Conservation (phyloP, 345 rosid genomes). For the Eucalyptus erythrocorys region DNA sequence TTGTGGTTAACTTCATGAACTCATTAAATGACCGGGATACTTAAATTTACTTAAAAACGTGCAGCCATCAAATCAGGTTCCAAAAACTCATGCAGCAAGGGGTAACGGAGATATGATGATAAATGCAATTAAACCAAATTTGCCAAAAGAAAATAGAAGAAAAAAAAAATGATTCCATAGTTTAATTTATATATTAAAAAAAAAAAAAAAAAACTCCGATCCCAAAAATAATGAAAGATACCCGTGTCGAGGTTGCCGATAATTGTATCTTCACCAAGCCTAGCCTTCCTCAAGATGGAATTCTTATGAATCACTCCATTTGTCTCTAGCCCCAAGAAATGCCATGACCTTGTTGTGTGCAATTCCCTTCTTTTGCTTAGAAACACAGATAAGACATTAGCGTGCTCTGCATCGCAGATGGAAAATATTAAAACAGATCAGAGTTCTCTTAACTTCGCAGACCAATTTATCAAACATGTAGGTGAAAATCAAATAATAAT, state of each 20-base stretch:
- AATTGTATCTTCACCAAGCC: constrained; percentile 23
- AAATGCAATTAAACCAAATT: not conserved
- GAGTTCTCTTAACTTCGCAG: not conserved
- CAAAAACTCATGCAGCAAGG: not conserved
- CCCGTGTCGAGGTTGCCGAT: constrained; percentile 39
- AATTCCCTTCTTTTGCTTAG: constrained; percentile 12
- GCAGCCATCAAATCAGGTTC: not conserved
- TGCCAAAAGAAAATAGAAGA: not conserved
- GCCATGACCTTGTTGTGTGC: constrained; percentile 39
- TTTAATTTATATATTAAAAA: not conserved
- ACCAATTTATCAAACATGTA: not conserved
- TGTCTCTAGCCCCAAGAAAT: constrained; percentile 18
- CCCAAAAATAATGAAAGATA: not conserved
- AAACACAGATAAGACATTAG: constrained; percentile 25
- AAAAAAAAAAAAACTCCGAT: not conserved
- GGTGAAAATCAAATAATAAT: not conserved
- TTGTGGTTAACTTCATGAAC: not conserved
- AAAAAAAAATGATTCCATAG: not conserved
- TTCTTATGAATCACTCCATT: not conserved
- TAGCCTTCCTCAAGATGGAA: constrained; percentile 19
- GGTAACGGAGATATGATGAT: not conserved
- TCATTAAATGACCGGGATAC: not conserved
- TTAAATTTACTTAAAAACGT: not conserved
- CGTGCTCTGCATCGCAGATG: constrained; percentile 7
- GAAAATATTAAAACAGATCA: not conserved